Evolutionary conservation across 106 monocot species (phyloP), one percentile per base, ranked within the genome.

Genomic region (Dendrobium chrysotoxum): DNA sequence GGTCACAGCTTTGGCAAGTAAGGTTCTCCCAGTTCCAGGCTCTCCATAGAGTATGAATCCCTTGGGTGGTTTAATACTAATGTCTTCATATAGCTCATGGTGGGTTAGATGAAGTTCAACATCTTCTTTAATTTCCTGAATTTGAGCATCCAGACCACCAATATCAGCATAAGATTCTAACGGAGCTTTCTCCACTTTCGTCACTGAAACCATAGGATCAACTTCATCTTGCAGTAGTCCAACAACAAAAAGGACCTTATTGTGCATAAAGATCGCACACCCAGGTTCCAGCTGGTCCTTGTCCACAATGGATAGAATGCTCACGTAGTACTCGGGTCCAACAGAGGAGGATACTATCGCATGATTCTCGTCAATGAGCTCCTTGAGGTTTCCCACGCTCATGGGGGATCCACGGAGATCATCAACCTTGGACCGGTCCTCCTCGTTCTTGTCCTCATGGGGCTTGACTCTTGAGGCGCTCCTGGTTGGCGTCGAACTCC

Each of bases 261-360:
- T 98, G 70, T 98, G 97, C 94, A 94, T 98, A 74, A 98, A 89
- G n/a, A 98, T 98, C 28, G 97, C 83, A 40, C 97, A 98, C 16
- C 97, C 97, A 4, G 97, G 97, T 83, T 98, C 97, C 28, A 98
- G 88, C 84, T 98, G 97, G 72, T 98, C 97, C 89, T 98, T 98
- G 35, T 98, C 97, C 17, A 98, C 97, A 38, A 98, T 92, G 0
- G 97, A 98, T n/a, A 98, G 79, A 18, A 98, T 94, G 12, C 94
- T 86, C 2, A 97, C 96, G 64, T 97, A 97, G 80, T 97, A 97
- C 85, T 97, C 96, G 10, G 96, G 96, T 68, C 97, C 97, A 28
- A 98, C 97, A 21, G 97, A 98, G 40, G 90, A 90, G 2, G 94
- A 94, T 2, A 98, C 97, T 41, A 98, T 98, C 18, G 94, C 97